Evolutionary conservation across 2,329 filamentous ascomycete species (phyloP), one percentile per base, ranked within the genome.

Genomic region (Xylaria sp.): DNA sequence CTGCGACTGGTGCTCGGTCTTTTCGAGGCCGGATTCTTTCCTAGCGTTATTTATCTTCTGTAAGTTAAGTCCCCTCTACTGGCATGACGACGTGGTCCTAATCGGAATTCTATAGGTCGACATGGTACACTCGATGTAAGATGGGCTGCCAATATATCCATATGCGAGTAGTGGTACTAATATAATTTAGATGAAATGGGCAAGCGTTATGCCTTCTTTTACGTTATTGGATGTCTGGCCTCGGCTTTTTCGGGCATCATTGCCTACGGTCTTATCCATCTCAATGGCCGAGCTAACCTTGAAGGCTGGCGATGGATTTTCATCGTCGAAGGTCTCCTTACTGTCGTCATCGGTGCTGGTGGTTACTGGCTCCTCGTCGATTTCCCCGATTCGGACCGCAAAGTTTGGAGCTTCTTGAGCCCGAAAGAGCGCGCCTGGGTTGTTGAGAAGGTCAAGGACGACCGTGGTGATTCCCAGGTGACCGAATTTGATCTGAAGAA

Each of bases 1-100:
- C 79, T 90, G 43, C 83, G 90, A 56, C 79, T 89, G 0, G 67
- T 92, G 1, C 83, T 92, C 20, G 91, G 91, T 64, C 72, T 90
- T 1, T 84, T 92, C 48, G 91, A 93, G 76, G 87, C 88, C 23
- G 88, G 91, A 0, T 92, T 91, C 79, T 93, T 93, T 79, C 90
- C 91, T 0, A 87, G 88, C 59, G 90, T 87, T 62, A 89, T 92
- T 0, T 93, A 92, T 75, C 82, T 93, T 2, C 84, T 94, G 18
- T 90, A 70, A 39, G 73, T 60, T 28, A 1, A 31, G 23, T 3
- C 3, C 2, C 3, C 23, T 2, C 12, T 67, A 7, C 33, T 15
- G 23, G 2, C 12, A 3, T 12, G 20, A 4, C 23, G 20, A 48
- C 8, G 13, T 5, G 49, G n/a, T 49, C 18, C 31, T 60, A 15